Evolutionary conservation across 805 yeast genomes (phyloP).

Genomic region (Candida lessepsii): DNA sequence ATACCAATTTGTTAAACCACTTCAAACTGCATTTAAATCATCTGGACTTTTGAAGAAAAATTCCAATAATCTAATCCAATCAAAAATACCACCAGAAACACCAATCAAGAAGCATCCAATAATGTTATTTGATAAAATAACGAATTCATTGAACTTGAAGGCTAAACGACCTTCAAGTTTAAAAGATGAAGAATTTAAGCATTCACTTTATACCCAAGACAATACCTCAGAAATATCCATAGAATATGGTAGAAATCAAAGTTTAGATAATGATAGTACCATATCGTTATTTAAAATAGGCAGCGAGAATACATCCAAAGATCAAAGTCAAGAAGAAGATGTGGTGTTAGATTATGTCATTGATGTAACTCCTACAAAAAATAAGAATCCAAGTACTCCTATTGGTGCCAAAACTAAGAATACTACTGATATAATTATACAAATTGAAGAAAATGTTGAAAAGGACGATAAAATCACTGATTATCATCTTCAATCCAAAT

Average conservation of each 20-base stretch:
- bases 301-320: constrained; percentile 8
- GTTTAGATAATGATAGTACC: constrained; percentile 27
- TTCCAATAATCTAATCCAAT: constrained; percentile 18
- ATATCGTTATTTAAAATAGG: constrained; percentile 30
- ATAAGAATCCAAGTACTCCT: constrained; percentile 21
- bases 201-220: constrained; percentile 12
- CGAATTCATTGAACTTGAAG: constrained; percentile 4
- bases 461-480: constrained; percentile 24
- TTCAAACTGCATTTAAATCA: constrained; percentile 79
- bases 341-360: constrained; percentile 9
- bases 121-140: constrained; percentile 22
- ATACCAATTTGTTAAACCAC: constrained; percentile 74
- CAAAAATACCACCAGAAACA: constrained; percentile 41
- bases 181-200: constrained; percentile 6
- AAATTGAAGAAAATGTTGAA: neutral
- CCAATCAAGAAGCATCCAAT: constrained; percentile 44
- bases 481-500: constrained; percentile 46
- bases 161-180: neutral
- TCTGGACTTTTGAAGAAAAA: constrained; percentile 65
- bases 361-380: constrained; percentile 36
- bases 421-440: neutral
- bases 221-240: constrained; percentile 33
- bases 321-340: constrained; percentile 7
- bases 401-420: constrained; percentile 5
- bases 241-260: constrained; percentile 39